Percentiles rank a stretch among this genome's conserved stretches.
These are phyloP conservation scores for Tricholoma sp. DNA, from an alignment of 768 basidiomycete genomes.

Conservation along the genomic window DNA sequence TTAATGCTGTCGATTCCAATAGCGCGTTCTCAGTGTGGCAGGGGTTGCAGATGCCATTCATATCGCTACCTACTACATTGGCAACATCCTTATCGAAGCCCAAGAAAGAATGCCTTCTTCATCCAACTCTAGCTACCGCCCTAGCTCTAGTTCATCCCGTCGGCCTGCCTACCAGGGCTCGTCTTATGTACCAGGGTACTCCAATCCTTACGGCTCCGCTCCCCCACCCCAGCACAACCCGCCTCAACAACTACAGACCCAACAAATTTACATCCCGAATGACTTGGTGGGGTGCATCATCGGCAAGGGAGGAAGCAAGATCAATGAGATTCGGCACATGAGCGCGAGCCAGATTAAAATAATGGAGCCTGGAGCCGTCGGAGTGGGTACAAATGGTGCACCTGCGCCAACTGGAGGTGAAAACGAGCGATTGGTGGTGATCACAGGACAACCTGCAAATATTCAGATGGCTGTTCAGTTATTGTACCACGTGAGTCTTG, in stretches of 20 bases:
- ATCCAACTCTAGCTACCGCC: slow-evolving; percentile 62
- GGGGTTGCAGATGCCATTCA: slow-evolving; percentile 99
- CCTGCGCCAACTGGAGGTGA: slow-evolving; percentile 71
- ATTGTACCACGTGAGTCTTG: slow-evolving; percentile 67
- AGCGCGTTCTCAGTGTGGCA: slow-evolving; percentile 97
- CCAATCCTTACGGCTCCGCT: slow-evolving; percentile 37
- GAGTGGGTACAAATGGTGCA: slow-evolving; percentile 62
- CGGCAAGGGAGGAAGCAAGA: slow-evolving; percentile 96
- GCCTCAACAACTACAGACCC: slow-evolving; percentile 80
- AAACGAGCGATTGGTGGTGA: slow-evolving; percentile 90
- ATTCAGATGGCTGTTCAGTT: slow-evolving; percentile 96
- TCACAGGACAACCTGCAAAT: slow-evolving; percentile 91
- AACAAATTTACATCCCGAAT: slow-evolving; percentile 98
- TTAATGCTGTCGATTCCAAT: slow-evolving; percentile 14
- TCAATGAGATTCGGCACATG: slow-evolving; percentile 96
- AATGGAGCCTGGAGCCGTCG: slow-evolving; percentile 90
- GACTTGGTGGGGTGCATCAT: slow-evolving; percentile 97
- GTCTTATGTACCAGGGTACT: slow-evolving; percentile 69
- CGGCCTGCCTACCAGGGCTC: slow-evolving; percentile 44
- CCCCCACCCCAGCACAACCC: slow-evolving; percentile 49
- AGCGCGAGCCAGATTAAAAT: slow-evolving; percentile 97
- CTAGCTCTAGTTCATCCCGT: slow-evolving; percentile 47
- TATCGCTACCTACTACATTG: slow-evolving; percentile 99
- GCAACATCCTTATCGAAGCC: slow-evolving; percentile 93
- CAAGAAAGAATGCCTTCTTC: slow-evolving; percentile 78